Conservation (phyloP, 2,329 filamentous ascomycete species). For the Pochonia chlamydosporia region DNA sequence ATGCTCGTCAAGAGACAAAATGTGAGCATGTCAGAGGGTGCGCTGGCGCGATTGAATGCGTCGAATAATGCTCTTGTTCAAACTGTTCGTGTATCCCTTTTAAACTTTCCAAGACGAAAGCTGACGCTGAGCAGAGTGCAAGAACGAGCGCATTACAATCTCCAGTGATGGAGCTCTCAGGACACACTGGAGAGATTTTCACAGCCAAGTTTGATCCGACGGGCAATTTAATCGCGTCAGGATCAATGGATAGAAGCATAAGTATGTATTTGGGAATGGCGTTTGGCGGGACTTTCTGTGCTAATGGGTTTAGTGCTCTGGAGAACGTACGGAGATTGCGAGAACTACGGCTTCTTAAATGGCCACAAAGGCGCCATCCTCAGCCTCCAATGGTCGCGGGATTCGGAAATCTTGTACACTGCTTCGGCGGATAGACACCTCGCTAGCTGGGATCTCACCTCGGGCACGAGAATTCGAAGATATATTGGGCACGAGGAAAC, state of each 20-base stretch:
- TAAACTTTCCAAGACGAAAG: neutral
- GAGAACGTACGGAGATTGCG: conserved; percentile 86
- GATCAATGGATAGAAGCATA: conserved; percentile 90
- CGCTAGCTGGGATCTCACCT: conserved; percentile 91
- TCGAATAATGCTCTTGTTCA: conserved; percentile 44
- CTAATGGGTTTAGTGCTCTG: conserved; percentile 64
- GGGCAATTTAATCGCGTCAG: conserved; percentile 85
- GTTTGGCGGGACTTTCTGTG: neutral
- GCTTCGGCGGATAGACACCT: conserved; percentile 91
- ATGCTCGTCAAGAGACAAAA: conserved; percentile 89
- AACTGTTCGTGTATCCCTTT: conserved; percentile 32
- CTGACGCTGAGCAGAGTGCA: conserved; percentile 49
- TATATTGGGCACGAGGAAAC: conserved; percentile 93
- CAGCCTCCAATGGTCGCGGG: conserved; percentile 94
- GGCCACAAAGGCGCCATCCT: conserved; percentile 89
- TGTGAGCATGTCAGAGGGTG: conserved; percentile 41
- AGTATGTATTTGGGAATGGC: conserved; percentile 43
- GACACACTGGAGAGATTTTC: conserved; percentile 82
- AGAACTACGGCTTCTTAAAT: conserved; percentile 84
- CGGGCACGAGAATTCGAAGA: conserved; percentile 83
- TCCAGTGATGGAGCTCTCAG: conserved; percentile 89
- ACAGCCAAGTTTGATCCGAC: conserved; percentile 83
- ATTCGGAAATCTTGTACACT: conserved; percentile 84
- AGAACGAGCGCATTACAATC: conserved; percentile 80
- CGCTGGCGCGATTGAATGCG: conserved; percentile 46